Evolutionary conservation across 192 early-diverging fungal species (phyloP).

Genomic region (Coemansia sp.): DNA sequence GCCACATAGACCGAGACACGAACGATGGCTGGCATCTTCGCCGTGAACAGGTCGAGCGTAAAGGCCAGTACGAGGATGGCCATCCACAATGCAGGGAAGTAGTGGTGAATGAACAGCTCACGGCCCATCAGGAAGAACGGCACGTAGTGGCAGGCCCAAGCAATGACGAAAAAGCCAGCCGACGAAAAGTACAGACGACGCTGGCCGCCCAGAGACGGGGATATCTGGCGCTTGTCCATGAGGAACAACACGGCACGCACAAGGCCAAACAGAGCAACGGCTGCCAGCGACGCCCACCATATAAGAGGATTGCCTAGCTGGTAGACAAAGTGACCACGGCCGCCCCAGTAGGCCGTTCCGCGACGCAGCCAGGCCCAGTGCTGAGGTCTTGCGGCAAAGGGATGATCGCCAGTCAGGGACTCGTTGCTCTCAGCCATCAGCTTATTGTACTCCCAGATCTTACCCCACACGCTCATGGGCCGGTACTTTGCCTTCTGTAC

Average conservation of each 20-base stretch:
- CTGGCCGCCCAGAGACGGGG: slow-evolving; percentile 34
- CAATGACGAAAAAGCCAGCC: slow-evolving; percentile 71
- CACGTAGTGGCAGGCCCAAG: slow-evolving; percentile 84
- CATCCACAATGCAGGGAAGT: slow-evolving; percentile 94
- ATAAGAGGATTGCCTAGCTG: slow-evolving; percentile 88
- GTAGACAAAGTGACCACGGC: slow-evolving; percentile 75
- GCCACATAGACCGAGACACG: slow-evolving; percentile 52
- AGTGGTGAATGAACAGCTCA: slow-evolving; percentile 93
- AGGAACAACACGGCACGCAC: slow-evolving; percentile 57
- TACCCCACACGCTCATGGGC: slow-evolving; percentile 70
- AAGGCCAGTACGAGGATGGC: slow-evolving; percentile 76
- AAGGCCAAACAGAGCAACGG: slow-evolving; percentile 61
- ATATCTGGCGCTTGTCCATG: slow-evolving; percentile 62
- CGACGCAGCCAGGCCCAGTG: slow-evolving; percentile 85
- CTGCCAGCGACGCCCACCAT: slow-evolving; percentile 74
- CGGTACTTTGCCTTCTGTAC: slow-evolving; percentile 58
- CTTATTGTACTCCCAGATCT: slow-evolving; percentile 84
- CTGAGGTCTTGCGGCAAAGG: slow-evolving; percentile 90
- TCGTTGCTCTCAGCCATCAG: slow-evolving; percentile 90
- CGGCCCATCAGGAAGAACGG: slow-evolving; percentile 92
- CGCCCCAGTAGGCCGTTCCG: slow-evolving; percentile 91
- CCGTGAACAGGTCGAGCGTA: slow-evolving; percentile 73
- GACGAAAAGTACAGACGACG: slow-evolving; percentile 58
- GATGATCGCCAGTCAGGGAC: slow-evolving; percentile 83
- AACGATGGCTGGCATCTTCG: slow-evolving; percentile 50